These are phyloP conservation scores for Inga leiocalycina DNA, from an alignment of 306 rosid species.

Conservation along the genomic window DNA sequence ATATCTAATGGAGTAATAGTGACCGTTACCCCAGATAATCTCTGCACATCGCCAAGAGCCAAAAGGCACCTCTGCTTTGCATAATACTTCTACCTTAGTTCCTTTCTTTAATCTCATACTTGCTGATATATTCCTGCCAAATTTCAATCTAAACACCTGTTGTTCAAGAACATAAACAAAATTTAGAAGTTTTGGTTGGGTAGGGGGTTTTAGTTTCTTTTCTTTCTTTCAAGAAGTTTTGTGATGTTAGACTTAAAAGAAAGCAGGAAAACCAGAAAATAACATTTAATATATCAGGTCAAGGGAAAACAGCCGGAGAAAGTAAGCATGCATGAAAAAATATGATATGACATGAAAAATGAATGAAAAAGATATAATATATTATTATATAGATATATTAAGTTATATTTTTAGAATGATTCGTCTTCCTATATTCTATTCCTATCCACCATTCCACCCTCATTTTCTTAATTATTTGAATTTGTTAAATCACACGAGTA, in stretches of 20 bases:
- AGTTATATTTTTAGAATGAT: too few species aligned
- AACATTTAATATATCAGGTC: constrained; percentile 30
- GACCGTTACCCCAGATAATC: constrained; percentile 77
- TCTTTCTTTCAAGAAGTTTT: neutral
- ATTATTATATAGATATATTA: too few species aligned
- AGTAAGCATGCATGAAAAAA: too few species aligned
- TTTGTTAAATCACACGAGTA: too few species aligned
- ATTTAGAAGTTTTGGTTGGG: constrained; percentile 32
- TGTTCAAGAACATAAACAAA: constrained; percentile 20
- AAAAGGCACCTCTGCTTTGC: constrained; percentile 74
- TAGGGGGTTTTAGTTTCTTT: constrained; percentile 29
- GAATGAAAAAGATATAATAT: too few species aligned
- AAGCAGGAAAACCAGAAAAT: constrained; percentile 30
- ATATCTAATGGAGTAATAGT: constrained; percentile 66
- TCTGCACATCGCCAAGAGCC: constrained; percentile 88
- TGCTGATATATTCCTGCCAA: constrained; percentile 16
- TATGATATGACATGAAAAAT: too few species aligned
- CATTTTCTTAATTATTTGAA: too few species aligned
- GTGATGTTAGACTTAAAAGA: neutral
- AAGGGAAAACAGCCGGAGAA: constrained; percentile 29
- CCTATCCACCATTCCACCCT: too few species aligned
- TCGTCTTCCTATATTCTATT: too few species aligned
- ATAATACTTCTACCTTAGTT: constrained; percentile 76
- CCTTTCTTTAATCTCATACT: constrained; percentile 85
- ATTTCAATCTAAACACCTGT: constrained; percentile 38